Evolutionary conservation across 83 land plant genomes (phyloP).

Genomic region (Picea abies): DNA sequence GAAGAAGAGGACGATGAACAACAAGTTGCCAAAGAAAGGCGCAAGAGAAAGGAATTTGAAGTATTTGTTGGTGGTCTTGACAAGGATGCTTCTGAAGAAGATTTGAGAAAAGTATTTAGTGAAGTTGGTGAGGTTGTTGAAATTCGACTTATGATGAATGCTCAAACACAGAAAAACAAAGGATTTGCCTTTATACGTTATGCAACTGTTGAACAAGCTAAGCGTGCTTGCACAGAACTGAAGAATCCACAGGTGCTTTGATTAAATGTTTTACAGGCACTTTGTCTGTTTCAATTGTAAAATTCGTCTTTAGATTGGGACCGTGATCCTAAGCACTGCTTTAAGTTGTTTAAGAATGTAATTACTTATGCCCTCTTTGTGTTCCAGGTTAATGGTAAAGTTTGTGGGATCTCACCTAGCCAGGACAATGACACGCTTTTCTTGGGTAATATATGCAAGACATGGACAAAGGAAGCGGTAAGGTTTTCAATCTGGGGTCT

Average conservation of each 20-base stretch:
- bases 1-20: slow-evolving; percentile 57
- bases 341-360: neutral
- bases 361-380: slow-evolving; percentile 23
- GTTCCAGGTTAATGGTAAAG: slow-evolving; percentile 78
- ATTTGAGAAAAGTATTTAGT: slow-evolving; percentile 74
- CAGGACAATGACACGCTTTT: slow-evolving; percentile 94
- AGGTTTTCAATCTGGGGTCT: slow-evolving; percentile 27
- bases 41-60: slow-evolving; percentile 85
- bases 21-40: slow-evolving; percentile 69
- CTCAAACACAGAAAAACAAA: slow-evolving; percentile 90
- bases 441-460: slow-evolving; percentile 83
- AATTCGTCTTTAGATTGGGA: neutral
- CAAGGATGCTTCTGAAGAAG: slow-evolving; percentile 88
- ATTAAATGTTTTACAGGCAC: neutral
- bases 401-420: slow-evolving; percentile 88
- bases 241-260: slow-evolving; percentile 69
- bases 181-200: slow-evolving; percentile 95
- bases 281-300: neutral
- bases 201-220: slow-evolving; percentile 86
- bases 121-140: slow-evolving; percentile 81
- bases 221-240: slow-evolving; percentile 74
- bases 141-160: slow-evolving; percentile 85
- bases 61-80: slow-evolving; percentile 95
- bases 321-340: no score
- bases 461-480: slow-evolving; percentile 92